phyloP scores from a whole-genome alignment of 2,329 filamentous ascomycete genomes.

The Diplocarpon mali region DNA sequence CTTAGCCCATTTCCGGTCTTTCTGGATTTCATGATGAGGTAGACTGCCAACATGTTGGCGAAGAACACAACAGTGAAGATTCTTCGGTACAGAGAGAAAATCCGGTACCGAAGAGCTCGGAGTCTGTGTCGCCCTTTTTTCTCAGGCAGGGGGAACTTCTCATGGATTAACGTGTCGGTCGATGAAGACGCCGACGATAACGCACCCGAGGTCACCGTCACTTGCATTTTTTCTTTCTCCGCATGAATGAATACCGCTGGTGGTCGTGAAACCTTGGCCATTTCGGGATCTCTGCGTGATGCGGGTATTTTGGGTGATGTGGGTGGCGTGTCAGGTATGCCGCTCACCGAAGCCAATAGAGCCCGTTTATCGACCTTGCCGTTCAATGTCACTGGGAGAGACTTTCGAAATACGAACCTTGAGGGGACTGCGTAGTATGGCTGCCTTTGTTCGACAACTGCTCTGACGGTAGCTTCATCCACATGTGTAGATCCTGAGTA shows the following conservation, averaged over 20 bases:
- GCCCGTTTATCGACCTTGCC: slow-evolving; percentile 45
- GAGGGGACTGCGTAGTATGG: slow-evolving; percentile 46
- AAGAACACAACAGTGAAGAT: slow-evolving; percentile 5
- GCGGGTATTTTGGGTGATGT: background rate
- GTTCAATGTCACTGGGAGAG: slow-evolving; percentile 41
- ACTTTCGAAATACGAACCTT: slow-evolving; percentile 32
- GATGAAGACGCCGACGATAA: background rate
- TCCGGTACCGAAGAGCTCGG: slow-evolving; percentile 22
- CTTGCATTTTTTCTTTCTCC: background rate
- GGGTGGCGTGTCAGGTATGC: slow-evolving; percentile 7
- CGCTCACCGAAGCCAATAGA: slow-evolving; percentile 24
- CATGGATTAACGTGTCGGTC: background rate
- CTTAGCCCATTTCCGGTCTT: background rate
- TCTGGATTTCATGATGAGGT: background rate
- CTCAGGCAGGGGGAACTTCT: slow-evolving; percentile 25
- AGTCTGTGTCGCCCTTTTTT: slow-evolving; percentile 31
- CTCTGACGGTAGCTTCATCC: slow-evolving; percentile 22
- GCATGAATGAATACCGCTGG: background rate
- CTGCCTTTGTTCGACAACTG: slow-evolving; percentile 27
- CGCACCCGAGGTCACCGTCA: background rate
- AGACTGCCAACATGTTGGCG: slow-evolving; percentile 1
- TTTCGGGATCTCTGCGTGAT: background rate
- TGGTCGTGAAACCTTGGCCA: slow-evolving; percentile 12
- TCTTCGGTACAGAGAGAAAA: slow-evolving; percentile 33
- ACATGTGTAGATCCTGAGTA: slow-evolving; percentile 27